A percentile compares a stretch with the other conserved stretches of the same genome.
Conservation (phyloP, 805 yeast species). For the Henningerozyma blattae region DNA sequence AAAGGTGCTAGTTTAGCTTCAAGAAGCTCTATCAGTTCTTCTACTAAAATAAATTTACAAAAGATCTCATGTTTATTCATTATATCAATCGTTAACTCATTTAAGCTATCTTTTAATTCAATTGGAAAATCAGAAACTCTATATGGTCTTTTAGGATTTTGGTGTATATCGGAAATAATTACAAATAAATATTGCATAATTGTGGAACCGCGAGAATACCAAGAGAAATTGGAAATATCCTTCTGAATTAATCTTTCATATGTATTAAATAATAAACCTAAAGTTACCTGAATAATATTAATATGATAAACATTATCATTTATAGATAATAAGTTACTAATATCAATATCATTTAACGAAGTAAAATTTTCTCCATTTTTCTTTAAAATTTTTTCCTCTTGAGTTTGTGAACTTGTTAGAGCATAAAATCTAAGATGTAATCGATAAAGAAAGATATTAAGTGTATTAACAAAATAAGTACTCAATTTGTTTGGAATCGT, state of each 20-base stretch:
- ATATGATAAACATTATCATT: conserved; percentile 7
- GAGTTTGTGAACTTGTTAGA: conserved; percentile 5
- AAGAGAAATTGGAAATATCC: conserved; percentile 8
- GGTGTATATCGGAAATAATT: conserved; percentile 15
- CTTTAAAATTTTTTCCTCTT: conserved; percentile 7
- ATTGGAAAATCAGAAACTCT: conserved; percentile 1
- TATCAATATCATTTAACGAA: not conserved
- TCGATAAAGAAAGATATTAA: conserved; percentile 16
- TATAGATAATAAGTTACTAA: conserved; percentile 3
- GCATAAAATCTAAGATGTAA: conserved; percentile 16
- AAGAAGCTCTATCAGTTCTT: conserved; percentile 13
- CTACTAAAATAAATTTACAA: conserved; percentile 15
- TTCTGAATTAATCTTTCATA: conserved; percentile 14
- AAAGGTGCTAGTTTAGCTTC: conserved; percentile 15
- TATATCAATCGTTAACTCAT: conserved; percentile 11
- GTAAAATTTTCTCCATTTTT: conserved; percentile 2
- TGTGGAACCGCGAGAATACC: conserved; percentile 23
- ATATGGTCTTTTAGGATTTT: conserved; percentile 10
- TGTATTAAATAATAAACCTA: conserved; percentile 14
- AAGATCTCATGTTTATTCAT: conserved; percentile 5
- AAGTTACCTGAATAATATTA: conserved; percentile 13
- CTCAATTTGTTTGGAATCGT: conserved; percentile 5
- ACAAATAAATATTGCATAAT: conserved; percentile 22
- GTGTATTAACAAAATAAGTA: conserved; percentile 14
- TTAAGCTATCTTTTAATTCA: conserved; percentile 5